Percentiles rank a stretch among this genome's conserved stretches.
Evolutionary conservation across 2,329 filamentous ascomycete species (phyloP).

Genomic region (Fusarium abutilonis): DNA sequence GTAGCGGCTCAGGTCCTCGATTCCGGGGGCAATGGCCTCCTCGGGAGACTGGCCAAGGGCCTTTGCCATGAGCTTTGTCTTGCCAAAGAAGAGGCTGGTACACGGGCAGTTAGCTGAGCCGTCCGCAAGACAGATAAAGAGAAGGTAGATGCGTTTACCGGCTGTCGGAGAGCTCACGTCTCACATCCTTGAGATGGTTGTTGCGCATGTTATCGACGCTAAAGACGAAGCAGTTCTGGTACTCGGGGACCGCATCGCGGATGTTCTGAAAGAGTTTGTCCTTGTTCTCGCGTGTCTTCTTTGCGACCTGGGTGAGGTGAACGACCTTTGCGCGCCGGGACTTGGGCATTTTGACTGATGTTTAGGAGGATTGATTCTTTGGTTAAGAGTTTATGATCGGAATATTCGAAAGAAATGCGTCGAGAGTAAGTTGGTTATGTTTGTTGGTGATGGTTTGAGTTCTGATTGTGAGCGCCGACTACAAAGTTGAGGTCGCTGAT

Average conservation of each 20-base stretch:
- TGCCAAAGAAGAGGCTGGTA: conserved; percentile 92
- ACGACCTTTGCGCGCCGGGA: conserved; percentile 92
- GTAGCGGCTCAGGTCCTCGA: conserved; percentile 74
- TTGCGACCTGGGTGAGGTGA: conserved; percentile 88
- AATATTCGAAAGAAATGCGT: not conserved
- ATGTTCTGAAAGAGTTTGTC: conserved; percentile 89
- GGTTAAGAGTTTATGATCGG: not conserved
- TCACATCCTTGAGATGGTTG: conserved; percentile 91
- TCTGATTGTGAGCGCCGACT: conserved; percentile 9
- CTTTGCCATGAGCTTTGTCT: conserved; percentile 98
- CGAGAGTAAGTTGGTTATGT: conserved; percentile 12
- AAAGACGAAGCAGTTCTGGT: conserved; percentile 93
- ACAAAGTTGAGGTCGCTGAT: conserved; percentile 37
- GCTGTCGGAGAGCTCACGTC: conserved; percentile 84
- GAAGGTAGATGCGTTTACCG: conserved; percentile 63
- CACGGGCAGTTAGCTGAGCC: conserved; percentile 12
- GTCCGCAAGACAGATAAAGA: not conserved
- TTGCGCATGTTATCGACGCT: conserved; percentile 98
- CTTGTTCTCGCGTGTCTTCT: conserved; percentile 93
- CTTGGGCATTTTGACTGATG: conserved; percentile 78
- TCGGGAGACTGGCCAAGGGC: conserved; percentile 83
- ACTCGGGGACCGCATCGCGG: conserved; percentile 83
- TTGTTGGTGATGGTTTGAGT: conserved; percentile 13
- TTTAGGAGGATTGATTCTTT: not conserved
- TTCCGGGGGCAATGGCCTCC: conserved; percentile 82